Conservation (phyloP, 2,329 filamentous ascomycete genomes). For the Hypoxylon sp. region DNA sequence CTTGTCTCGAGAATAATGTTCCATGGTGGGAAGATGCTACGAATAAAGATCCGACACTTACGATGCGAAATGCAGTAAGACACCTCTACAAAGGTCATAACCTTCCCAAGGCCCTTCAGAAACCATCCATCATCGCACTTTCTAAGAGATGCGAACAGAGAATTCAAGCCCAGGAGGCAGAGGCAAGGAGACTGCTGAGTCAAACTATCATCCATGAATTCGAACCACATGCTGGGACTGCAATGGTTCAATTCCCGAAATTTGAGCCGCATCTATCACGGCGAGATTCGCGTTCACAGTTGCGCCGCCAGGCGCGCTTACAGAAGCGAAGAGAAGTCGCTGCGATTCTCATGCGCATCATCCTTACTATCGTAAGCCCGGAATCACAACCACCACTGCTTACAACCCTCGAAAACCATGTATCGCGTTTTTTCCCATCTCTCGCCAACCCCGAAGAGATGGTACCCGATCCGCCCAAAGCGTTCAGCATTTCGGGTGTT, state of each 20-base stretch:
- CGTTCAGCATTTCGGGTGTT: conserved; percentile 61
- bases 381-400: conserved; percentile 55
- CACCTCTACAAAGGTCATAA: conserved; percentile 65
- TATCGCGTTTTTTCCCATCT: conserved; percentile 59
- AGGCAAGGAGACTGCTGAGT: conserved; percentile 64
- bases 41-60: conserved; percentile 80
- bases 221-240: conserved; percentile 58
- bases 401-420: conserved; percentile 54
- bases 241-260: conserved; percentile 56
- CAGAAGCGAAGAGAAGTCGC: conserved; percentile 55
- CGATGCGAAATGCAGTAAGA: conserved; percentile 82
- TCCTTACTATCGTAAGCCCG: conserved; percentile 61
- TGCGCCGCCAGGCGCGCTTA: conserved; percentile 42
- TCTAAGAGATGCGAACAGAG: conserved; percentile 60
- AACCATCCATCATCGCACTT: conserved; percentile 69
- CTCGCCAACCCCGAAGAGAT: conserved; percentile 44
- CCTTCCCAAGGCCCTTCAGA: conserved; percentile 76
- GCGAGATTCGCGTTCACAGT: conserved; percentile 30
- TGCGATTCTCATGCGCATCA: conserved; percentile 55
- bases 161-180: conserved; percentile 55
- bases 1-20: conserved; percentile 73
- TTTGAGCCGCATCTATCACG: conserved; percentile 39
- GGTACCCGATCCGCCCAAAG: conserved; percentile 43
- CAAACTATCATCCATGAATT: conserved; percentile 57
- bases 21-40: conserved; percentile 87